Evolutionary conservation across 768 basidiomycete genomes (phyloP).

Genomic region (Clitopilus passeckerianus): DNA sequence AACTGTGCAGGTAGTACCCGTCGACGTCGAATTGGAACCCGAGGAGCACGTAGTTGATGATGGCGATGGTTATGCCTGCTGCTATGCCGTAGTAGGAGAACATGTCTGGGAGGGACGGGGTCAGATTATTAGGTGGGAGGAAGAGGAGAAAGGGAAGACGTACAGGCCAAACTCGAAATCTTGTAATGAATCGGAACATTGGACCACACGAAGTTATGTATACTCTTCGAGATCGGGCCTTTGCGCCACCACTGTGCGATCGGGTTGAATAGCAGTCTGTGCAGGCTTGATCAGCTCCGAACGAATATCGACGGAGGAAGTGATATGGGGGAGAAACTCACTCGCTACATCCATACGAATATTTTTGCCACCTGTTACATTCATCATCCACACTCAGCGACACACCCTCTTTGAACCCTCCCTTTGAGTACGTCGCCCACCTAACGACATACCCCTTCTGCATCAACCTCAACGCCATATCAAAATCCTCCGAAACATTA

Average conservation of each 20-base stretch:
- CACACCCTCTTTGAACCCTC: constrained; percentile 89
- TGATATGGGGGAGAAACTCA: constrained; percentile 36
- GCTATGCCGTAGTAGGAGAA: constrained; percentile 66
- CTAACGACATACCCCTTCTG: constrained; percentile 64
- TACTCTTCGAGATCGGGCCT: constrained; percentile 74
- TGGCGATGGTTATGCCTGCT: constrained; percentile 55
- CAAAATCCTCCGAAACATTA: constrained; percentile 81
- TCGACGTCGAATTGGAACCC: constrained; percentile 72
- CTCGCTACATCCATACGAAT: constrained; percentile 60
- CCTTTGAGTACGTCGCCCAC: constrained; percentile 83
- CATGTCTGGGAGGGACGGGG: constrained; percentile 31
- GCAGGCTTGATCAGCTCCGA: constrained; percentile 21
- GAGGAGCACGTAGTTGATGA: constrained; percentile 73
- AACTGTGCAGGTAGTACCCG: constrained; percentile 72
- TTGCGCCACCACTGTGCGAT: constrained; percentile 67
- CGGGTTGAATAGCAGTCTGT: constrained; percentile 78
- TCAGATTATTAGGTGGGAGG: not conserved
- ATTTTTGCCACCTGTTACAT: constrained; percentile 87
- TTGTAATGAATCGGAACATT: constrained; percentile 78
- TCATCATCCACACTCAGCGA: constrained; percentile 86
- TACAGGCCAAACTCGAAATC: constrained; percentile 69
- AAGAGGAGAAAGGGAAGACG: constrained; percentile 15
- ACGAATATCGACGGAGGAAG: constrained; percentile 24
- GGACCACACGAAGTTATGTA: constrained; percentile 76
- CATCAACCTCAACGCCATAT: constrained; percentile 67